These are phyloP conservation scores for Colletotrichum cuscutae DNA, from an alignment of 2,329 filamentous ascomycete species.

Conservation along the genomic window DNA sequence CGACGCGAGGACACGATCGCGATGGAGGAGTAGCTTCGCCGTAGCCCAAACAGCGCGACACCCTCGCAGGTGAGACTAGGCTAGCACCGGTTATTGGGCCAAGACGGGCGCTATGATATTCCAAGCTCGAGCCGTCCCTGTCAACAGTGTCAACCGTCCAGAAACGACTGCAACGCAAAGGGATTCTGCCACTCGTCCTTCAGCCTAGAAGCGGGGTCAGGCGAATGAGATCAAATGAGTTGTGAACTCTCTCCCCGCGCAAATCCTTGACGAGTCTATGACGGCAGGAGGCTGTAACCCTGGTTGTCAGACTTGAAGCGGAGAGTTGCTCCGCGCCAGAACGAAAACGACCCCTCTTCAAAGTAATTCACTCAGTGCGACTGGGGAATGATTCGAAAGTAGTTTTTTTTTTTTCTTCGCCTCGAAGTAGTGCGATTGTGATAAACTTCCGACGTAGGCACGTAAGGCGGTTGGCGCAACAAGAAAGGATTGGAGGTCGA, in stretches of 20 bases:
- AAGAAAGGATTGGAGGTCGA: conserved; percentile 8
- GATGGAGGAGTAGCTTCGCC: neutral
- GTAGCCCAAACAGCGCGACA: neutral
- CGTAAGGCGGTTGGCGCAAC: neutral
- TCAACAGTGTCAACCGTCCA: neutral
- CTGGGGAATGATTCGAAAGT: neutral
- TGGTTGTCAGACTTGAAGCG: neutral
- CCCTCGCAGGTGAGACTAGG: conserved; percentile 10
- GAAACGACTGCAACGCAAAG: neutral
- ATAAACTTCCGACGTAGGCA: neutral
- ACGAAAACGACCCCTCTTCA: neutral
- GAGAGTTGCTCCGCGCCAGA: neutral
- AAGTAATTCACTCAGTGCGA: neutral
- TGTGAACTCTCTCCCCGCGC: neutral
- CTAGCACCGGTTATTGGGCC: neutral
- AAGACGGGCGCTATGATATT: neutral
- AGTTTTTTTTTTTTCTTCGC: neutral
- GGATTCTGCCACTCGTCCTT: neutral
- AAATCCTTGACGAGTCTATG: conserved; percentile 14
- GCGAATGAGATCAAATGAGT: neutral
- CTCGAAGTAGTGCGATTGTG: neutral
- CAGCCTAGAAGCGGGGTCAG: neutral
- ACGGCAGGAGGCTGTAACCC: neutral
- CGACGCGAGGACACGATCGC: conserved; percentile 12
- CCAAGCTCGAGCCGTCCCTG: conserved; percentile 1